Base-by-base conservation (phyloP, 2,329 filamentous ascomycete genomes). In the Venturia oleaginea region DNA sequence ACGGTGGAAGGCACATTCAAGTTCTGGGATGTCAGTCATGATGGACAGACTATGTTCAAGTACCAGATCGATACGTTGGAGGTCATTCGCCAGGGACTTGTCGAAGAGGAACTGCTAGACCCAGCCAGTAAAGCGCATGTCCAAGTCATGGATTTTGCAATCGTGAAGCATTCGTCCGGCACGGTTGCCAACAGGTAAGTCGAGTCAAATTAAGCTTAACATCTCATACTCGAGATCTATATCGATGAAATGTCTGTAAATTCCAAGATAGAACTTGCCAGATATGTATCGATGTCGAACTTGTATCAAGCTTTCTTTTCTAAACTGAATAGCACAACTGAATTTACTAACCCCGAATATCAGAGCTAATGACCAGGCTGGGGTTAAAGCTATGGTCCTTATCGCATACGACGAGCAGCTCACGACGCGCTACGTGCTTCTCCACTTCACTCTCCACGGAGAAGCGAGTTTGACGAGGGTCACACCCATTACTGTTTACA, bases 11-110 rank as follows among this genome's bases (percentile, higher is more conserved):
- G 90, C 34, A 84, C 87, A 65, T 78, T 99, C 32, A 88, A 95
- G 70, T 83, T 88, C 8, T 99, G 94, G 94, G 90, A 89, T 71
- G 82, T 97, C 54, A 91, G 93, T 71, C 91, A 93, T 74, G 90
- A 90, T 66, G 92, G 92, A 40, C 90, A 92, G 68, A 87, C 92
- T 71, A 86, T 89, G 54, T 81, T 91, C 59, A 83, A 89, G 59
- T 83, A 83, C 32, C 90, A 93, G 67, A 80, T 87, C 27, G 89
- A 96, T 73, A 80, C 86, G 65, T 84, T 86, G 64, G 84, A 86
- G 27, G 76, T 83, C 4, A 81, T 97, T 42, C 72, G 87, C 19
- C 75, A 80, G 1, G 84, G 86, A 38, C 77, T 96, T 22, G 83
- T 84, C 63, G 77, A 82, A 46, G 76, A 81, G 13, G 81, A 83